Percentiles rank a stretch among this genome's conserved stretches.
Conservation (phyloP, 192 early-diverging fungal genomes). For the Gamsiella multidivaricata region DNA sequence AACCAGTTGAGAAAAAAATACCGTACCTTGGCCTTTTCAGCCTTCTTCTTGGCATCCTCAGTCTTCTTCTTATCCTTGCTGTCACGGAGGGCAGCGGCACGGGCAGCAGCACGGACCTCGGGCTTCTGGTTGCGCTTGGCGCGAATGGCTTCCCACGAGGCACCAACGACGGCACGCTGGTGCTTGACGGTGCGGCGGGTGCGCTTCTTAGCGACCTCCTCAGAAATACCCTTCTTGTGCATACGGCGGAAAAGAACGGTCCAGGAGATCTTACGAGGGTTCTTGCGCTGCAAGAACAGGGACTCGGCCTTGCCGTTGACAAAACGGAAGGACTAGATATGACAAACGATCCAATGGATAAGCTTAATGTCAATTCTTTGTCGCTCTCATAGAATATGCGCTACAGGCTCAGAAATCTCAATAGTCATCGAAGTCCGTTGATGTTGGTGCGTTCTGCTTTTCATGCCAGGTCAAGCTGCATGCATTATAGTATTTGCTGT, state of each 20-base stretch:
- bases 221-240: constrained; percentile 98
- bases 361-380: too few species aligned
- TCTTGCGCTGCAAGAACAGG: constrained; percentile 96
- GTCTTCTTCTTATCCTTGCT: constrained; percentile 95
- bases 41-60: constrained; percentile 87
- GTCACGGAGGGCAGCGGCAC: constrained; percentile 84
- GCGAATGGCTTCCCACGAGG: constrained; percentile 94
- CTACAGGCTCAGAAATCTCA: too few species aligned
- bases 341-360: background rate
- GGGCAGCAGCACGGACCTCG: constrained; percentile 92
- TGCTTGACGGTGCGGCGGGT: constrained; percentile 93
- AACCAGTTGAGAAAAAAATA: background rate
- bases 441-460: too few species aligned
- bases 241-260: constrained; percentile 96
- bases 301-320: constrained; percentile 97
- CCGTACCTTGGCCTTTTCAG: constrained; percentile 81
- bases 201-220: constrained; percentile 97
- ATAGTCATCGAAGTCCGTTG: too few species aligned
- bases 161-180: constrained; percentile 96
- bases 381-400: too few species aligned
- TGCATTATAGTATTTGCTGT: too few species aligned
- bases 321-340: constrained; percentile 90
- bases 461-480: too few species aligned
- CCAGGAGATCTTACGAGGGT: constrained; percentile 98
- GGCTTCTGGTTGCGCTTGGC: constrained; percentile 98